A percentile compares a stretch with the other conserved stretches of the same genome.
These are phyloP conservation scores for Acanthamoeba triangularis DNA, from an alignment of 208 protist species.

Conservation along the genomic window DNA sequence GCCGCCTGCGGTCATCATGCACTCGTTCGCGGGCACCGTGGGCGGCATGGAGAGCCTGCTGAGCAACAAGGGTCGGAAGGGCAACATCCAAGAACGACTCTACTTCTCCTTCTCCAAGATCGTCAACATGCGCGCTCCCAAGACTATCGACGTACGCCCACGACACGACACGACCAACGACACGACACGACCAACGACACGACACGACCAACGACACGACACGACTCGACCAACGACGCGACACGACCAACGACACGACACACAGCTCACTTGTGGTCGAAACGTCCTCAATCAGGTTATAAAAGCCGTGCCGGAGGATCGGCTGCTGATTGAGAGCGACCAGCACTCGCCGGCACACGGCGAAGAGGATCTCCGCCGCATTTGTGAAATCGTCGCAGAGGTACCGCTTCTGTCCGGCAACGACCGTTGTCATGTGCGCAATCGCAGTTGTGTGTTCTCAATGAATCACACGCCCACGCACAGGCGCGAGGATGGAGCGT, in stretches of 20 bases:
- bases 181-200: neutral
- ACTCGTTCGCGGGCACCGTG: conserved; percentile 62
- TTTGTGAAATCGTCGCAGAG: conserved; percentile 55
- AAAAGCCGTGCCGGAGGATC: conserved; percentile 57
- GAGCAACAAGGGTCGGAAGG: neutral
- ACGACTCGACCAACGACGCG: neutral
- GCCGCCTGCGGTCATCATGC: conserved; percentile 65
- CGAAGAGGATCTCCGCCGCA: neutral
- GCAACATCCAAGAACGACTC: conserved; percentile 12
- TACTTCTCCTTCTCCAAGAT: conserved; percentile 76
- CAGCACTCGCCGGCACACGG: neutral
- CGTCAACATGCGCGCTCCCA: conserved; percentile 73
- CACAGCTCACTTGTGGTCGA: neutral
- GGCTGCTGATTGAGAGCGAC: conserved; percentile 71
- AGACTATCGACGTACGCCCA: neutral
- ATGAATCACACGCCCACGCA: neutral
- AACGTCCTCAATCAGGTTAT: conserved; percentile 1
- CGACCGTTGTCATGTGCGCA: neutral
- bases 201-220: neutral
- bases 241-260: neutral
- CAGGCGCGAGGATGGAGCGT: conserved; percentile 55
- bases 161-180: neutral
- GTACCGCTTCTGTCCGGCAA: neutral
- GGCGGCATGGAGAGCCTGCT: conserved; percentile 17
- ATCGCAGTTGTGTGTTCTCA: neutral